Evolutionary conservation across 2,329 filamentous ascomycete genomes (phyloP).

Genomic region (Penicillium sp.): DNA sequence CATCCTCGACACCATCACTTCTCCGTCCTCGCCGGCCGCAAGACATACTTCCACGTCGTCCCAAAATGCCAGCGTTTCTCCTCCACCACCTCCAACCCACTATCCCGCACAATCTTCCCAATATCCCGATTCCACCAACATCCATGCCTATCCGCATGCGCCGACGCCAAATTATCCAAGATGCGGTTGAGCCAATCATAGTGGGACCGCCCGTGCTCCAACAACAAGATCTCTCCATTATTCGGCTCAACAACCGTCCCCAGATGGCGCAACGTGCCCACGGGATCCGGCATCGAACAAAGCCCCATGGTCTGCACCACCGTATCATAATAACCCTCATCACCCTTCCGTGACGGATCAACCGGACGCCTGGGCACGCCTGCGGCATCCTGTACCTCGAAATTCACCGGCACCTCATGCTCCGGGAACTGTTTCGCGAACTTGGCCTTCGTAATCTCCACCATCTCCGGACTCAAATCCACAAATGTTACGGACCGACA

Average conservation of each 20-base stretch:
- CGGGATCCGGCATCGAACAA: constrained; percentile 41
- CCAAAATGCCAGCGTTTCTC: constrained; percentile 42
- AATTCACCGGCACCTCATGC: no score
- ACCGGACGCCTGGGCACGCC: no score
- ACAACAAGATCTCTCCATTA: constrained; percentile 38
- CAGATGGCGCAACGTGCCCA: constrained; percentile 35
- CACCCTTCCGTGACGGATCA: no score
- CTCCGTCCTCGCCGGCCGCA: no score
- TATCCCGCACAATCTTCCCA: constrained; percentile 39
- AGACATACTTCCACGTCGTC: constrained; percentile 40
- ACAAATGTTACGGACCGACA: constrained; percentile 40
- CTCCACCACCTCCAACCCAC: constrained; percentile 42
- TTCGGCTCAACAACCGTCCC: constrained; percentile 33
- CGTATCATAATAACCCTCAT: constrained; percentile 38
- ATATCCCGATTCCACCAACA: constrained; percentile 49
- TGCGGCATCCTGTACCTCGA: no score
- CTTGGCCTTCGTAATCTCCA: constrained; percentile 39
- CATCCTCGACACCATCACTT: no score
- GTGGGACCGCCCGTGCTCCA: constrained; percentile 44
- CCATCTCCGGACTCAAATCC: constrained; percentile 43
- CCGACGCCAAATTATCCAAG: constrained; percentile 40
- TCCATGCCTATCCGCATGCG: constrained; percentile 44
- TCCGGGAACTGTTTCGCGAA: no score
- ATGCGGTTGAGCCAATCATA: constrained; percentile 42
- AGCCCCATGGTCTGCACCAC: constrained; percentile 45